Evolutionary conservation across 495 filamentous ascomycete genomes (phyloP).

Genomic region (Poronia punctata): DNA sequence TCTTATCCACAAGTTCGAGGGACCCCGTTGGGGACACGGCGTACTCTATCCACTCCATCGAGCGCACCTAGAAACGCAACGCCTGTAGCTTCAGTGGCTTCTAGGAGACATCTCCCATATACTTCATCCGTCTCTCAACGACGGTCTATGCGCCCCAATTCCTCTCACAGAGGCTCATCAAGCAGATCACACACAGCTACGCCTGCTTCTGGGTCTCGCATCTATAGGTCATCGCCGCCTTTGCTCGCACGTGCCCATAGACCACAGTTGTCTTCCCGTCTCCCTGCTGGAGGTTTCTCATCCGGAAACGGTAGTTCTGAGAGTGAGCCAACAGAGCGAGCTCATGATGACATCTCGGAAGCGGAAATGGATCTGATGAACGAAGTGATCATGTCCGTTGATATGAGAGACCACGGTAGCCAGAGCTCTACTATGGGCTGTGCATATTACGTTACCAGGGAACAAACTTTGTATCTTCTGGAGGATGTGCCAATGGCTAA

Average conservation of each 20-base stretch:
- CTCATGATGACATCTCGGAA: conserved; percentile 12
- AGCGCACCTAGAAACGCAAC: background rate
- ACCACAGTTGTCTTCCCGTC: conserved; percentile 18
- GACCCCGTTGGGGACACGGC: background rate
- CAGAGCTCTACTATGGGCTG: conserved; percentile 60
- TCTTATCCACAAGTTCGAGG: background rate
- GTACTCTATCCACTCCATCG: conserved; percentile 1
- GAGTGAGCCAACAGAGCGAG: conserved; percentile 2
- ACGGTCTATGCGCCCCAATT: no score
- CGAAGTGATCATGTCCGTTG: conserved; percentile 80
- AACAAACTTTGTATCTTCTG: conserved; percentile 71
- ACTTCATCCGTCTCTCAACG: no score
- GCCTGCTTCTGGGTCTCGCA: conserved; percentile 10
- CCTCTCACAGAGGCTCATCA: no score
- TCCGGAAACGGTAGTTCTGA: conserved; percentile 6
- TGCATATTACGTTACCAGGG: conserved; percentile 71
- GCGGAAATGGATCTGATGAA: conserved; percentile 55
- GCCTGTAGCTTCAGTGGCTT: no score
- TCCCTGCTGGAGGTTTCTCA: conserved; percentile 11
- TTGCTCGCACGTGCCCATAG: conserved; percentile 18
- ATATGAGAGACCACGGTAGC: conserved; percentile 57
- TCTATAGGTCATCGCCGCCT: no score
- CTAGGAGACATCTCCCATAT: no score
- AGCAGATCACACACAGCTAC: background rate
- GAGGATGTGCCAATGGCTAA: conserved; percentile 71